These are phyloP conservation scores for Neurospora sp. DNA, from an alignment of 495 filamentous ascomycete species.

Conservation along the genomic window DNA sequence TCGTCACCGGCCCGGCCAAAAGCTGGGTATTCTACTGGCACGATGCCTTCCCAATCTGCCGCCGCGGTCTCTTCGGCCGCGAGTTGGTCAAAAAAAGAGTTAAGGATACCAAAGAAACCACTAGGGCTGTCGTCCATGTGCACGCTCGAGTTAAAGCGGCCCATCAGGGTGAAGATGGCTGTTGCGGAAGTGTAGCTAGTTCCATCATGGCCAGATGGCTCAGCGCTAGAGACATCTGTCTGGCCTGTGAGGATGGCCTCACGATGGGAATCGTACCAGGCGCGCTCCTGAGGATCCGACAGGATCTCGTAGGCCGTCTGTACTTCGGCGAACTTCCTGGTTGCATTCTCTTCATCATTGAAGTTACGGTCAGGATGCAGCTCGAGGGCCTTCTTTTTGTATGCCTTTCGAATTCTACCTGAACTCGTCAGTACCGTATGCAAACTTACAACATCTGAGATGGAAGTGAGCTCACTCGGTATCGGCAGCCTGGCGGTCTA, in stretches of 20 bases:
- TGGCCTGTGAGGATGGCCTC: conserved; percentile 66
- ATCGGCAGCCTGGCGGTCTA: conserved; percentile 61
- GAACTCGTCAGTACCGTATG: conserved; percentile 2
- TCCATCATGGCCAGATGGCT: conserved; percentile 49
- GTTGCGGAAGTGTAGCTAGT: conserved; percentile 63
- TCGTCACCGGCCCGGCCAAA: conserved; percentile 64
- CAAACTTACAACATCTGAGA: not conserved
- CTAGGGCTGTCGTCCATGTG: conserved; percentile 63
- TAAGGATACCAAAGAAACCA: conserved; percentile 76
- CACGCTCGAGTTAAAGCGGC: conserved; percentile 64
- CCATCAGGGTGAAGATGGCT: conserved; percentile 63
- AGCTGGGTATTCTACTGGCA: conserved; percentile 54
- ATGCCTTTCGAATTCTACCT: conserved; percentile 82
- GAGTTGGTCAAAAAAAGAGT: conserved; percentile 65
- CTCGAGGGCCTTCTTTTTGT: conserved; percentile 81
- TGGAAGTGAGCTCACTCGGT: conserved; percentile 58
- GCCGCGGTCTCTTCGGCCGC: conserved; percentile 72
- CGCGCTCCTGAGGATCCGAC: conserved; percentile 87
- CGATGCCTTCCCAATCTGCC: conserved; percentile 52
- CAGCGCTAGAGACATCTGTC: conserved; percentile 34
- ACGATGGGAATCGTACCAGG: conserved; percentile 95
- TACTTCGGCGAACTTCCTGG: conserved; percentile 76
- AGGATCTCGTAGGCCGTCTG: conserved; percentile 92
- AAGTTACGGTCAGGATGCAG: conserved; percentile 93
- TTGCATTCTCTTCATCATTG: conserved; percentile 73